These are phyloP conservation scores for Globisporangium uncinulatum DNA, from an alignment of 352 stramenopile genomes.

Conservation along the genomic window DNA sequence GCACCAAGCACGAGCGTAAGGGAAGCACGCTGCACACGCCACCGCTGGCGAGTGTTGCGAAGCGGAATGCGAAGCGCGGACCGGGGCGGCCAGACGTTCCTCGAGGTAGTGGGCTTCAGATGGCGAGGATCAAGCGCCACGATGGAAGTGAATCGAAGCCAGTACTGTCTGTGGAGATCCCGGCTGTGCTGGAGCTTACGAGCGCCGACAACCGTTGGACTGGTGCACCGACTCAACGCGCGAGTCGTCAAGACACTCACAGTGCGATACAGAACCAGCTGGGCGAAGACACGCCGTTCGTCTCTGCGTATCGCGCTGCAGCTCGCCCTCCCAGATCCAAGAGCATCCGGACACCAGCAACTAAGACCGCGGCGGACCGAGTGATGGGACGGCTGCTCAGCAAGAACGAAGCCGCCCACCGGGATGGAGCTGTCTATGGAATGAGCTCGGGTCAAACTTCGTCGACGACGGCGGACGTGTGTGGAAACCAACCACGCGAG, in stretches of 20 bases:
- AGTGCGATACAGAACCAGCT: constrained; percentile 1
- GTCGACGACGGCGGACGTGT: too few species aligned
- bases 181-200: background rate
- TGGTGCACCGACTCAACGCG: background rate
- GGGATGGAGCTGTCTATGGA: too few species aligned
- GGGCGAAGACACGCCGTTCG: background rate
- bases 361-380: background rate
- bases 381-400: too few species aligned
- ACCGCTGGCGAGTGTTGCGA: constrained; percentile 8
- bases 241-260: background rate
- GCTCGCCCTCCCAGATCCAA: background rate
- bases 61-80: constrained; percentile 1
- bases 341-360: background rate
- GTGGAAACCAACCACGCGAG: too few species aligned
- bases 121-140: constrained; percentile 30
- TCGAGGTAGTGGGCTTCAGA: constrained; percentile 33
- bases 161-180: background rate
- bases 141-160: too few species aligned
- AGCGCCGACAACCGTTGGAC: background rate
- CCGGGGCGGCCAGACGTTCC: background rate
- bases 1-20: background rate
- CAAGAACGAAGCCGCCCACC: too few species aligned
- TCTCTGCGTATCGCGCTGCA: background rate
- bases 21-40: constrained; percentile 3
- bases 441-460: too few species aligned